Conservation (phyloP, 2,329 filamentous ascomycete species). For the Xylariales sp. region DNA sequence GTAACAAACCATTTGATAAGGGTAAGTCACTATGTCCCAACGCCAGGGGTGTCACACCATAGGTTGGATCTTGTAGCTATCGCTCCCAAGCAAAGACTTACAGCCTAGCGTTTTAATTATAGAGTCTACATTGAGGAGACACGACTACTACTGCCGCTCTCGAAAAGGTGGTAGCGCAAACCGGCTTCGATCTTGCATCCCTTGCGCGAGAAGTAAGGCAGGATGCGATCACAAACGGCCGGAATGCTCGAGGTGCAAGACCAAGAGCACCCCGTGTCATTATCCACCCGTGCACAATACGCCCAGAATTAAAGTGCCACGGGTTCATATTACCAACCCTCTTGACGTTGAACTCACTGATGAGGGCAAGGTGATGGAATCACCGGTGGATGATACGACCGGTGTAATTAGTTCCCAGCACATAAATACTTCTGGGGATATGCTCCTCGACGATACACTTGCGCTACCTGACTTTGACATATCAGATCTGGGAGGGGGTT, state of each 20-base stretch:
- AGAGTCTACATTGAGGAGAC: conserved; percentile 37
- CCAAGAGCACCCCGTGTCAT: conserved; percentile 28
- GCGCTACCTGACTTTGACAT: background rate
- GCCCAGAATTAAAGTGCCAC: background rate
- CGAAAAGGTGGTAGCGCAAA: conserved; percentile 18
- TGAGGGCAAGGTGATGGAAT: background rate
- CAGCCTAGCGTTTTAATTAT: conserved; percentile 12
- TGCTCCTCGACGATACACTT: background rate
- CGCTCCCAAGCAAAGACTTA: no score
- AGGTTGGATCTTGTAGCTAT: no score
- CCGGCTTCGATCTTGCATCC: conserved; percentile 29
- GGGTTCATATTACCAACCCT: background rate
- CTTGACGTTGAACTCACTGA: background rate
- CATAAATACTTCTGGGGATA: background rate
- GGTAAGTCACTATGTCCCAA: conserved; percentile 22
- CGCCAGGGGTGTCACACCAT: background rate
- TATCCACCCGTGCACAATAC: conserved; percentile 26
- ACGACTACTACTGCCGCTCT: conserved; percentile 40
- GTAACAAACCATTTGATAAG: conserved; percentile 37
- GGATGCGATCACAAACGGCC: conserved; percentile 32
- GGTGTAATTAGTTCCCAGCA: background rate
- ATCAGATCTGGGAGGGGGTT: background rate
- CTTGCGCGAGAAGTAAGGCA: conserved; percentile 30
- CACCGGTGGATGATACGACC: background rate
- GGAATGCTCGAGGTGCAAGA: conserved; percentile 31